These are phyloP conservation scores for Stemphylium vesicarium DNA, from an alignment of 2,329 filamentous ascomycete genomes.

Conservation along the genomic window DNA sequence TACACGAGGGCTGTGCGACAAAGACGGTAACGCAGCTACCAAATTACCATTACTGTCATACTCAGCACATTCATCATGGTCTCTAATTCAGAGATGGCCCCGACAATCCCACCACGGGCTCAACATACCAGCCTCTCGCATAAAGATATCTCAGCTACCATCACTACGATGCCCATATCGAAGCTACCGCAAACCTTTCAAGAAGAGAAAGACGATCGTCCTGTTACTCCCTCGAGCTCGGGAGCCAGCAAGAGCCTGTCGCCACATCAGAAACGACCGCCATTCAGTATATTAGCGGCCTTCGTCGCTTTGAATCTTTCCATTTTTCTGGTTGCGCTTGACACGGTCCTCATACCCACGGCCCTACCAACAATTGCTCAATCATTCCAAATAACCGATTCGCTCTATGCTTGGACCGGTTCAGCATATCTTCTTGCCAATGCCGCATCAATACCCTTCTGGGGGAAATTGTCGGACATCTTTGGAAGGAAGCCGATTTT, in stretches of 20 bases:
- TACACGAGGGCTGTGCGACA: background rate
- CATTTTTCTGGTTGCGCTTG: constrained; percentile 53
- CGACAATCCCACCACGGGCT: background rate
- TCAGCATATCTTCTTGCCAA: constrained; percentile 49
- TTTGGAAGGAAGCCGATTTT: constrained; percentile 48
- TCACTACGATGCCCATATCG: background rate
- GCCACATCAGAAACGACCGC: background rate
- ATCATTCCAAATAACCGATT: constrained; percentile 66
- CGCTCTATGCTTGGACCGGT: constrained; percentile 81
- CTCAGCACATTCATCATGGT: background rate
- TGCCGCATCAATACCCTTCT: constrained; percentile 49
- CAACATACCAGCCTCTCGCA: background rate
- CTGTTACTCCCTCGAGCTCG: background rate
- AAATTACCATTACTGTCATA: background rate
- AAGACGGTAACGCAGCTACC: background rate
- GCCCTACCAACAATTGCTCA: constrained; percentile 69
- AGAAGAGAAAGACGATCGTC: background rate
- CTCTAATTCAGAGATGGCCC: background rate
- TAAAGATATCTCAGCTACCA: background rate
- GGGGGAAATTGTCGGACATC: constrained; percentile 50
- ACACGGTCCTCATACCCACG: constrained; percentile 67
- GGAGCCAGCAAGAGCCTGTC: background rate
- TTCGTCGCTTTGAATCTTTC: constrained; percentile 42
- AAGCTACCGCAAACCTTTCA: background rate
- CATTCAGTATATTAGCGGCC: constrained; percentile 25